Conservation (phyloP, 106 monocot species). For the Acorus gramineus region DNA sequence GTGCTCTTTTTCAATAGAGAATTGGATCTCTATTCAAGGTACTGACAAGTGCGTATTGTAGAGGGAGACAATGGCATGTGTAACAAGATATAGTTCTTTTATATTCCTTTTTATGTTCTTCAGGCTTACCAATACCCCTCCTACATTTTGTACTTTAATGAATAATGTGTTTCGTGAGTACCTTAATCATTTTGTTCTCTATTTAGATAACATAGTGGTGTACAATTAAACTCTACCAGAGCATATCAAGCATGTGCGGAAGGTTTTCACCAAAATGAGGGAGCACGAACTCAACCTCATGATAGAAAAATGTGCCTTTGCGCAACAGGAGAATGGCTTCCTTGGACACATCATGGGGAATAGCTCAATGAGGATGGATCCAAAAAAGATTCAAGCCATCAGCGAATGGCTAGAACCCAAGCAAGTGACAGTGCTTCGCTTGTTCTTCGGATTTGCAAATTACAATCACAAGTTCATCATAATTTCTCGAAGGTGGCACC, state of each 20-base stretch:
- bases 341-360: too few species aligned
- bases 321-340: neutral
- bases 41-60: neutral
- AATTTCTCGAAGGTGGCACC: too few species aligned
- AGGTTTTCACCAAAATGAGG: neutral
- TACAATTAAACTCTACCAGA: neutral
- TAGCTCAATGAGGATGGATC: neutral
- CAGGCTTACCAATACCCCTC: neutral
- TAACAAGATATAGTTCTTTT: neutral
- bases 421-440: neutral
- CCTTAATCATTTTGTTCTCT: neutral
- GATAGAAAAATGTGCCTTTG: neutral
- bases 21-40: neutral
- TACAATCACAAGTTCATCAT: slow-evolving; percentile 2
- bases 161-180: too few species aligned
- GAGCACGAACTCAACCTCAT: neutral
- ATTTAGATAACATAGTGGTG: slow-evolving; percentile 6
- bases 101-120: neutral
- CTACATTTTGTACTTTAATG: too few species aligned
- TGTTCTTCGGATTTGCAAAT: neutral
- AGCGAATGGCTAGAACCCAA: neutral
- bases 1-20: too few species aligned
- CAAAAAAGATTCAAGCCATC: neutral
- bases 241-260: neutral
- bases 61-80: neutral